These are phyloP conservation scores for Leptographium radiaticola DNA, from an alignment of 2,329 filamentous ascomycete species.

Conservation along the genomic window DNA sequence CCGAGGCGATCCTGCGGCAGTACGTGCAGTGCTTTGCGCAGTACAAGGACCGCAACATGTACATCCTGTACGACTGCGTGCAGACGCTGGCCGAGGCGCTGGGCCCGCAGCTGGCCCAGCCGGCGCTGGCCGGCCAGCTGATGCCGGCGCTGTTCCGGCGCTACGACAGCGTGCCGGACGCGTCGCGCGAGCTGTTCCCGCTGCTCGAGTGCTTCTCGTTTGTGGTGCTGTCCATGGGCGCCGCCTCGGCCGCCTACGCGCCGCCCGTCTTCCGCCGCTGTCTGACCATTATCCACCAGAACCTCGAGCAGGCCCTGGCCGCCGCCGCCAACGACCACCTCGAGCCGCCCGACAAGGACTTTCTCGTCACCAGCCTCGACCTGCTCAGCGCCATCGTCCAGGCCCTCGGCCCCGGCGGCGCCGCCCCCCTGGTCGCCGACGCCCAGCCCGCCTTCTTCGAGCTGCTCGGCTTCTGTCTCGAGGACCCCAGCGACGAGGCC, in stretches of 20 bases:
- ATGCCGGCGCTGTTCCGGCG: conserved; percentile 88
- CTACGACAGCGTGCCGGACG: conserved; percentile 76
- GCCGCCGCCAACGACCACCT: conserved; percentile 53
- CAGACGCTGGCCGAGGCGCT: conserved; percentile 92
- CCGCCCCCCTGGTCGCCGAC: conserved; percentile 59
- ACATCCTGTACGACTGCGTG: conserved; percentile 95
- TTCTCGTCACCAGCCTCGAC: conserved; percentile 88
- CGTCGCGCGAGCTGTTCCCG: conserved; percentile 87
- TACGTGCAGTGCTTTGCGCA: conserved; percentile 84
- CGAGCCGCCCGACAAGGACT: conserved; percentile 88
- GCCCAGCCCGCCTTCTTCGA: conserved; percentile 82
- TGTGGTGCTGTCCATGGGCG: conserved; percentile 73
- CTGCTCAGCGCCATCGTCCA: conserved; percentile 89
- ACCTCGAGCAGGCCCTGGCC: conserved; percentile 67
- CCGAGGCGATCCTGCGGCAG: conserved; percentile 77
- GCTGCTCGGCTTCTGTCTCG: conserved; percentile 81
- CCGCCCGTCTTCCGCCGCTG: conserved; percentile 78
- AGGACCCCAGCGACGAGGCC: conserved; percentile 81
- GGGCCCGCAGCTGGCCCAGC: conserved; percentile 65
- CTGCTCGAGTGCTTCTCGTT: conserved; percentile 94
- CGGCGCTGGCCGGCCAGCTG: conserved; percentile 67
- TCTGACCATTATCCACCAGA: conserved; percentile 81
- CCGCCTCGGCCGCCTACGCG: conserved; percentile 74
- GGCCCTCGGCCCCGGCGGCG: conserved; percentile 62
- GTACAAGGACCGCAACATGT: conserved; percentile 99